Percentiles rank a stretch among this genome's conserved stretches.
These are phyloP conservation scores for Mytilinidion resinicola DNA, from an alignment of 495 filamentous ascomycete species.

Conservation along the genomic window DNA sequence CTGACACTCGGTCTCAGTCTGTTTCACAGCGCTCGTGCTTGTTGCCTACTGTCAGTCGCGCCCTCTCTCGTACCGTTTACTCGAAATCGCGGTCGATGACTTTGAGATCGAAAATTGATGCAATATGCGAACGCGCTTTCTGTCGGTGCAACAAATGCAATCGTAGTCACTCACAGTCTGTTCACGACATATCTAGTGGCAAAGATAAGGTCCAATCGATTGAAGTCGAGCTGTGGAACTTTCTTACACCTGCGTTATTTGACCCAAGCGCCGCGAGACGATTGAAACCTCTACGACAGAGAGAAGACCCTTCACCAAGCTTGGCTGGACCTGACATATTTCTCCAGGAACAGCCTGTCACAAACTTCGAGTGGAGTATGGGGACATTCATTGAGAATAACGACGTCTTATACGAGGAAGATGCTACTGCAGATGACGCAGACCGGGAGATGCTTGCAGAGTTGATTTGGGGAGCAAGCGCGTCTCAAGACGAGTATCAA, in stretches of 20 bases:
- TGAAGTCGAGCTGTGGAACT: not conserved
- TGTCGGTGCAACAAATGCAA: not conserved
- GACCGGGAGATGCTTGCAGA: not conserved
- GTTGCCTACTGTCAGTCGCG: slow-evolving; percentile 29
- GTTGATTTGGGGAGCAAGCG: not conserved
- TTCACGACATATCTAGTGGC: not conserved
- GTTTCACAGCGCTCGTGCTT: slow-evolving; percentile 28
- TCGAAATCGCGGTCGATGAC: slow-evolving; percentile 7
- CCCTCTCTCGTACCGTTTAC: slow-evolving; percentile 9
- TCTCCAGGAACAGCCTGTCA: not conserved
- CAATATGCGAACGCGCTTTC: not conserved
- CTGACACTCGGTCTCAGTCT: slow-evolving; percentile 14
- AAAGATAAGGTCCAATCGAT: not conserved
- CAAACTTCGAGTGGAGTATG: not conserved
- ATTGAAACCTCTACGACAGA: not conserved
- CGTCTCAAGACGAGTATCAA: too few species aligned
- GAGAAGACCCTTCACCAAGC: not conserved
- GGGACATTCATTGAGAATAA: not conserved
- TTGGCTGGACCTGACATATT: not conserved
- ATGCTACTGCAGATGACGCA: not conserved
- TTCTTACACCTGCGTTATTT: not conserved
- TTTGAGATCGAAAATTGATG: slow-evolving; percentile 13
- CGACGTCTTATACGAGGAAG: not conserved
- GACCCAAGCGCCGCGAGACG: not conserved
- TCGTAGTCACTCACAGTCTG: too few species aligned